Conservation (phyloP, 2,329 filamentous ascomycete genomes). For the Fusarium keratoplasticum region DNA sequence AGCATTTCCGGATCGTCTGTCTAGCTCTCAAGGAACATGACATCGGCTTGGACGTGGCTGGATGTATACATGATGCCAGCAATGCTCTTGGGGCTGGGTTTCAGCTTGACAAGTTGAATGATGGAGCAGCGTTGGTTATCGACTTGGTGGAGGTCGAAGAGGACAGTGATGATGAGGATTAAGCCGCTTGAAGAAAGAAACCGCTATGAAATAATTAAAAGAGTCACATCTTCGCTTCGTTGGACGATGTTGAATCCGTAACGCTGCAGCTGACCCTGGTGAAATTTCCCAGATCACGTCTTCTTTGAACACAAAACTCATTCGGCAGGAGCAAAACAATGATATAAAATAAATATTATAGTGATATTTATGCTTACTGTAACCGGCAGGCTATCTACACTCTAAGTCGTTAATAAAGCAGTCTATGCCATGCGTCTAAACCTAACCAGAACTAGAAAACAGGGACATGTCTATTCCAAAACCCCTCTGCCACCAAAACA, state of each 20-base stretch:
- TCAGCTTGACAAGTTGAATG: conserved; percentile 11
- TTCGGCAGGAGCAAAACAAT: too few species aligned
- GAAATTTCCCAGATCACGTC: too few species aligned
- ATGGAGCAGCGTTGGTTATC: conserved; percentile 2
- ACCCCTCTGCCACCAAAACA: not conserved
- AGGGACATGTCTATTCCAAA: not conserved
- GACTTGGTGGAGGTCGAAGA: not conserved
- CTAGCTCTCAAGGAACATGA: conserved; percentile 8
- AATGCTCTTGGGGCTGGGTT: not conserved
- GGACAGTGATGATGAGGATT: conserved; percentile 2
- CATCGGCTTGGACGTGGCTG: conserved; percentile 8
- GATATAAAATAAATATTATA: not conserved
- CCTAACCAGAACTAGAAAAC: not conserved
- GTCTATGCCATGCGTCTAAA: not conserved
- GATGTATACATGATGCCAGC: not conserved
- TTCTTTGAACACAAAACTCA: too few species aligned
- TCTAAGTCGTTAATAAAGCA: not conserved
- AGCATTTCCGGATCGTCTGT: conserved; percentile 13
- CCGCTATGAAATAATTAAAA: too few species aligned
- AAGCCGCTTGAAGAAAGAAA: too few species aligned
- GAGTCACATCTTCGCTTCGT: too few species aligned
- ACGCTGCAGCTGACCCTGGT: too few species aligned
- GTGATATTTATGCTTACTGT: not conserved
- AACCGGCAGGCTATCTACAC: not conserved
- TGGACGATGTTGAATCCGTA: too few species aligned